A percentile compares a stretch with the other conserved stretches of the same genome.
Conservation (phyloP, 2,329 filamentous ascomycete species). For the Aspergillus sp. region DNA sequence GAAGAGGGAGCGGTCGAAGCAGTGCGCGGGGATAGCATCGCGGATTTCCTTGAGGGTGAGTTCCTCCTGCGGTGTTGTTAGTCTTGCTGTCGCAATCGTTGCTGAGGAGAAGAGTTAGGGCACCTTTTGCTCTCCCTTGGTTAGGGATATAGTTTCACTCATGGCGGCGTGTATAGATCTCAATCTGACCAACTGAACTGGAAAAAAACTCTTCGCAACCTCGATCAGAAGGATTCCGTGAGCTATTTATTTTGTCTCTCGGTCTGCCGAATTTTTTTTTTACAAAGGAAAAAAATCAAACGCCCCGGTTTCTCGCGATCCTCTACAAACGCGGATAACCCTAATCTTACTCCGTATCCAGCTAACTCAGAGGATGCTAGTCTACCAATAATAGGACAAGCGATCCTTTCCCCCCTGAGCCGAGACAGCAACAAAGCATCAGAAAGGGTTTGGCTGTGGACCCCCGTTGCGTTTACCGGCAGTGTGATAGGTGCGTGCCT, state of each 20-base stretch:
- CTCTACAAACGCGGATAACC: background rate
- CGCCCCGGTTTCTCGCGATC: background rate
- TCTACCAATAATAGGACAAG: background rate
- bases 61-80: slow-evolving; percentile 10
- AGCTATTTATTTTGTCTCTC: background rate
- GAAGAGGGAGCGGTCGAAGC: slow-evolving; percentile 61
- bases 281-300: background rate
- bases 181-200: background rate
- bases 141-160: background rate
- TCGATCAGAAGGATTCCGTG: background rate
- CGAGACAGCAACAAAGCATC: background rate
- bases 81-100: background rate
- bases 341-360: background rate
- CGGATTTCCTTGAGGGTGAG: slow-evolving; percentile 29
- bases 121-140: slow-evolving; percentile 3
- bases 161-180: background rate
- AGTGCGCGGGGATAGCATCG: slow-evolving; percentile 63
- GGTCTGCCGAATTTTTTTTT: background rate
- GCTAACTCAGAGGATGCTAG: background rate
- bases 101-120: background rate
- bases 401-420: background rate
- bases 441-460: background rate
- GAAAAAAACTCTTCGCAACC: background rate
- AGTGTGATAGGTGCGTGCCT: background rate
- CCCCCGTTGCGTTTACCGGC: background rate